phyloP scores from a whole-genome alignment of 805 yeast species.

The Wickerhamomyces kurtzmanii region DNA sequence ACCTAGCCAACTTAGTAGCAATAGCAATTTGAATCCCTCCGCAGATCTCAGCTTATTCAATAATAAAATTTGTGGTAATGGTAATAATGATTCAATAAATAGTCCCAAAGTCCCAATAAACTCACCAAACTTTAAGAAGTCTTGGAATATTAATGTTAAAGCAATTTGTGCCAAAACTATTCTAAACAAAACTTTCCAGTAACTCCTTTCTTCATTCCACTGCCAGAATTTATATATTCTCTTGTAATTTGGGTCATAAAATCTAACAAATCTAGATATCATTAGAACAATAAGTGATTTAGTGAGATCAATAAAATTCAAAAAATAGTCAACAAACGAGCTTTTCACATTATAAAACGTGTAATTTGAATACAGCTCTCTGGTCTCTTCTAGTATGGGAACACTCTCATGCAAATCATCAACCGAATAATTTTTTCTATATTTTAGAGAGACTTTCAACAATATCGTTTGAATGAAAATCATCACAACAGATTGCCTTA shows the following conservation, averaged over 20 bases:
- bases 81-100: conserved; percentile 61
- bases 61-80: conserved; percentile 71
- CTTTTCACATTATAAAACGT: not conserved
- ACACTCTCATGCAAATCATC: conserved; percentile 22
- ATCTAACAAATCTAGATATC: conserved; percentile 33
- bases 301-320: not conserved
- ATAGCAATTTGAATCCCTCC: conserved; percentile 69
- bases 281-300: conserved; percentile 9
- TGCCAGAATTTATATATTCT: conserved; percentile 77
- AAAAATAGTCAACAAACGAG: conserved; percentile 3
- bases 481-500: conserved; percentile 81
- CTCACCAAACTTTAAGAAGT: conserved; percentile 29
- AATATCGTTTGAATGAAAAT: conserved; percentile 64
- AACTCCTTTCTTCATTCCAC: conserved; percentile 53
- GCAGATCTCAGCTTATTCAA: conserved; percentile 56
- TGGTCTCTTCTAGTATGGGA: conserved; percentile 7
- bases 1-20: conserved; percentile 77
- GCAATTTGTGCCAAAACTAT: conserved; percentile 7
- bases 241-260: conserved; percentile 61
- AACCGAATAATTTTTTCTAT: conserved; percentile 34
- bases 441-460: conserved; percentile 51
- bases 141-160: conserved; percentile 28
- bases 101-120: conserved; percentile 55
- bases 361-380: conserved; percentile 1
- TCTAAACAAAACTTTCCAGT: conserved; percentile 51